phyloP scores from a whole-genome alignment of 352 stramenopile species.

The Thraustochytrium sp. region DNA sequence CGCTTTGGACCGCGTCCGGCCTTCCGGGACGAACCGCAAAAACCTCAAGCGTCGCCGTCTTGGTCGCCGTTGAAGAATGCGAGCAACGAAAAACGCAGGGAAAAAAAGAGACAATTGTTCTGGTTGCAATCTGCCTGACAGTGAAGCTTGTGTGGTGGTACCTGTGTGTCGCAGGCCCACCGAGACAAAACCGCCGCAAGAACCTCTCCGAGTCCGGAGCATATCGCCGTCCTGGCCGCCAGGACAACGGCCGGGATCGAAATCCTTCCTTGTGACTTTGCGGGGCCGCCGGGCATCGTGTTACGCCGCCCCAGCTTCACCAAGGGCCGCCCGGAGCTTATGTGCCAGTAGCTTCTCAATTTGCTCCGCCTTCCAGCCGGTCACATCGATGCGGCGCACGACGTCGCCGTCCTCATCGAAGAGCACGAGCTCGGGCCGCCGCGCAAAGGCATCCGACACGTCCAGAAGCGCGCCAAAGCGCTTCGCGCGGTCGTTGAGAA shows the following conservation, averaged over 20 bases:
- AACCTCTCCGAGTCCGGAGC: too few species aligned
- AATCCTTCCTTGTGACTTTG: too few species aligned
- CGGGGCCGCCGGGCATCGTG: too few species aligned
- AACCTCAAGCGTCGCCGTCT: constrained; percentile 20
- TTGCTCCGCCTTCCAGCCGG: not conserved
- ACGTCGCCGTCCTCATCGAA: not conserved
- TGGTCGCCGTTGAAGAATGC: not conserved
- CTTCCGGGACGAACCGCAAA: not conserved
- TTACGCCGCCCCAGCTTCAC: not conserved
- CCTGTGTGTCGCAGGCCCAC: too few species aligned
- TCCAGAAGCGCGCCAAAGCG: not conserved
- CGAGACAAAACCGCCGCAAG: too few species aligned
- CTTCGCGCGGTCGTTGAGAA: not conserved
- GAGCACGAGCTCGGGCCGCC: constrained; percentile 7
- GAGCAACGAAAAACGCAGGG: not conserved
- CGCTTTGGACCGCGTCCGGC: not conserved
- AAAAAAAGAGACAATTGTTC: not conserved
- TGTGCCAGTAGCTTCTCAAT: constrained; percentile 5
- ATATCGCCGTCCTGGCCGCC: too few species aligned
- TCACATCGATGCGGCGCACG: not conserved
- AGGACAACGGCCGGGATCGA: too few species aligned
- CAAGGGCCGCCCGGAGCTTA: not conserved
- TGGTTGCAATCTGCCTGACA: not conserved
- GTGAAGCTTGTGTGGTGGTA: too few species aligned
- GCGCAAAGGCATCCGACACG: not conserved